Conservation (phyloP, 106 monocot species). For the Amphibolis antarctica region DNA sequence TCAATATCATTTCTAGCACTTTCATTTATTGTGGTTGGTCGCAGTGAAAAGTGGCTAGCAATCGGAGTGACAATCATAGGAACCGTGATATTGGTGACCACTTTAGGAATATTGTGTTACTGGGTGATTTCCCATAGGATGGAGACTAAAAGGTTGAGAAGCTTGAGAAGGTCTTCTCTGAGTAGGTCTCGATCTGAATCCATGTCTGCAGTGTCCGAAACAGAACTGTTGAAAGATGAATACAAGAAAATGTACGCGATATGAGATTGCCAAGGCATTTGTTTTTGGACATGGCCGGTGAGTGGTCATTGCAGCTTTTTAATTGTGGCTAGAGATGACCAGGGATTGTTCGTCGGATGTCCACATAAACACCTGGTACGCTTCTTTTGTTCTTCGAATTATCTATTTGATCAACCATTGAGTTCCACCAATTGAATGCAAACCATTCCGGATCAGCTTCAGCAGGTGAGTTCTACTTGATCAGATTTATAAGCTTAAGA, state of each 20-base stretch:
- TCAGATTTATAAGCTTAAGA: too few species aligned
- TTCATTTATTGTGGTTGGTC: slow-evolving; percentile 58
- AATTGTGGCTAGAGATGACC: too few species aligned
- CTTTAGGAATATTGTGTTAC: slow-evolving; percentile 62
- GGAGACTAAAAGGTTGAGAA: slow-evolving; percentile 52
- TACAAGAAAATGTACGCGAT: slow-evolving; percentile 71
- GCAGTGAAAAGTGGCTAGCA: slow-evolving; percentile 45
- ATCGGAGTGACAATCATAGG: slow-evolving; percentile 52
- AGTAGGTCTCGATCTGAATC: slow-evolving; percentile 43
- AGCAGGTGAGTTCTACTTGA: too few species aligned
- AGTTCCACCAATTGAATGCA: too few species aligned
- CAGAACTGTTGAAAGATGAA: slow-evolving; percentile 48
- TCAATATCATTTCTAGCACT: slow-evolving; percentile 54
- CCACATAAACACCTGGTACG: too few species aligned
- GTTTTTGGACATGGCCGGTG: too few species aligned
- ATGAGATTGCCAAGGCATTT: background rate
- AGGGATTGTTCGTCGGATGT: too few species aligned
- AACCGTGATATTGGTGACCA: slow-evolving; percentile 44
- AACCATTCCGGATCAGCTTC: too few species aligned
- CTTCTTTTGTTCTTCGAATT: too few species aligned
- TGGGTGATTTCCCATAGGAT: slow-evolving; percentile 46
- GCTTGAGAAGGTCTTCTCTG: slow-evolving; percentile 27
- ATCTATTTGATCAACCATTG: background rate
- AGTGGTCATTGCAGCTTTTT: too few species aligned
- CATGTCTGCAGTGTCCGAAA: slow-evolving; percentile 33